A percentile compares a stretch with the other conserved stretches of the same genome.
phyloP scores from a whole-genome alignment of 208 protist species.

The Leishmania tropica region DNA sequence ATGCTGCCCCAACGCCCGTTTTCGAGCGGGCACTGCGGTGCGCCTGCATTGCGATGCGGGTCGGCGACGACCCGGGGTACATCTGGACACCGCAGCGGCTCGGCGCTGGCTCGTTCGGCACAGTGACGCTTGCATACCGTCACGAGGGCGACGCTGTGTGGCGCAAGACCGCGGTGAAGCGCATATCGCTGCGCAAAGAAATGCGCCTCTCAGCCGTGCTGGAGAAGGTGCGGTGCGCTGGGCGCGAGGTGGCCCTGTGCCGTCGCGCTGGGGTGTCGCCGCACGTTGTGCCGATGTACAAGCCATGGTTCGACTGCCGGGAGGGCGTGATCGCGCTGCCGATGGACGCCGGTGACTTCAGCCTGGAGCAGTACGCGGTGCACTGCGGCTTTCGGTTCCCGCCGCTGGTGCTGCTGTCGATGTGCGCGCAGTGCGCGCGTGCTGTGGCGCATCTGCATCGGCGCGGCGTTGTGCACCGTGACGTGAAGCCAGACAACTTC shows the following conservation, averaged over 20 bases:
- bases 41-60: slow-evolving; percentile 1
- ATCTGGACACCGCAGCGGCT: neutral
- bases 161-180: slow-evolving; percentile 10
- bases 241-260: slow-evolving; percentile 11
- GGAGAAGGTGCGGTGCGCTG: neutral
- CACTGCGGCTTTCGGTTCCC: neutral
- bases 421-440: slow-evolving; percentile 14
- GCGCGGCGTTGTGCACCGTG: slow-evolving; percentile 96
- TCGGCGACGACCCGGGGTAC: slow-evolving; percentile 7
- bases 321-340: slow-evolving; percentile 1
- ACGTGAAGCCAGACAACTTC: slow-evolving; percentile 99
- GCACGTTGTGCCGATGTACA: slow-evolving; percentile 7
- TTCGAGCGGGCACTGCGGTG: neutral
- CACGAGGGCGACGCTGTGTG: neutral
- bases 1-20: neutral
- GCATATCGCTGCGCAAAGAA: slow-evolving; percentile 1
- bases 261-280: neutral
- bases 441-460: slow-evolving; percentile 95
- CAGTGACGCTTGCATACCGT: slow-evolving; percentile 12
- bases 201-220: neutral
- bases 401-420: slow-evolving; percentile 15
- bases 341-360: slow-evolving; percentile 20
- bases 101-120: slow-evolving; percentile 11
- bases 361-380: slow-evolving; percentile 11
- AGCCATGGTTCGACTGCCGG: slow-evolving; percentile 15